Evolutionary conservation across 2,329 filamentous ascomycete genomes (phyloP).

Genomic region (Fusarium acutatum): DNA sequence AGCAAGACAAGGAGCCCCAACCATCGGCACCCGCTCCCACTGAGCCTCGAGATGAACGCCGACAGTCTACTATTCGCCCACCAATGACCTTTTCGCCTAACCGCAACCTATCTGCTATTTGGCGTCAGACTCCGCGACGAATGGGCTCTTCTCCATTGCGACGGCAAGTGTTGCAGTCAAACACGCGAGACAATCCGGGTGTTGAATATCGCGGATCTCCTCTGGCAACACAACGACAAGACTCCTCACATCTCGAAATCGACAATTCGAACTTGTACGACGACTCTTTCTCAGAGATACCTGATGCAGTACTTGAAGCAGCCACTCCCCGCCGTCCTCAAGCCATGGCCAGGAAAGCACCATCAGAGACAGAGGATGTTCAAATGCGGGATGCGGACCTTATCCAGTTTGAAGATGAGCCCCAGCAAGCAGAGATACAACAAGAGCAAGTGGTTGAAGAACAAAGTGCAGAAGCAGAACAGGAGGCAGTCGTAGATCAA

Average conservation of each 20-base stretch:
- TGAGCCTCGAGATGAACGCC: slow-evolving; percentile 17
- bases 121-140: slow-evolving; percentile 50
- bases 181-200: slow-evolving; percentile 37
- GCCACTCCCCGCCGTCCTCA: slow-evolving; percentile 53
- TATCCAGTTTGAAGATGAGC: slow-evolving; percentile 8
- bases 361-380: slow-evolving; percentile 15
- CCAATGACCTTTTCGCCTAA: slow-evolving; percentile 31
- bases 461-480: neutral
- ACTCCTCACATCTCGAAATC: slow-evolving; percentile 26
- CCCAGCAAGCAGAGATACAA: neutral
- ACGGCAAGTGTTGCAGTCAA: slow-evolving; percentile 46
- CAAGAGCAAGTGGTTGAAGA: neutral
- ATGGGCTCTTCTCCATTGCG: slow-evolving; percentile 43
- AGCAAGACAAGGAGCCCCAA: slow-evolving; percentile 12
- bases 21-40: neutral
- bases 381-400: slow-evolving; percentile 18
- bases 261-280: slow-evolving; percentile 54
- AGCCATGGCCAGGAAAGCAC: neutral
- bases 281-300: slow-evolving; percentile 67
- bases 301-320: slow-evolving; percentile 58
- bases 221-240: slow-evolving; percentile 1
- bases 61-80: slow-evolving; percentile 27
- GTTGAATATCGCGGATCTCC: slow-evolving; percentile 7
- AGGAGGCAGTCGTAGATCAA: slow-evolving; percentile 18
- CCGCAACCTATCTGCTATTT: slow-evolving; percentile 40